Percentiles rank a stretch among this genome's conserved stretches.
Evolutionary conservation across 345 rosid genomes (phyloP).

Genomic region (Hevea brasiliensis): DNA sequence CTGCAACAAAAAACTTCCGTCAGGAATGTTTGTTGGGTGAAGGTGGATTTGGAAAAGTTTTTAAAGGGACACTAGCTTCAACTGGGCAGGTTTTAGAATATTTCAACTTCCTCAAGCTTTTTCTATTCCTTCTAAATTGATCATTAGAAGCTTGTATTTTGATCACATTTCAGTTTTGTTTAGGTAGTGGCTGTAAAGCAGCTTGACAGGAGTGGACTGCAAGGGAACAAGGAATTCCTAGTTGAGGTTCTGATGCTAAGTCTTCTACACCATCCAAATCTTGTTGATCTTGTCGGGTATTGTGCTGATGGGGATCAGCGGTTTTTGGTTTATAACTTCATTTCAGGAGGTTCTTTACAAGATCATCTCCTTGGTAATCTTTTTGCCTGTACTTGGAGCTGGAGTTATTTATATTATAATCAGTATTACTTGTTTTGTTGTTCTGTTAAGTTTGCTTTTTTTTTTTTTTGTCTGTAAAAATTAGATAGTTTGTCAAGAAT

Average conservation of each 20-base stretch:
- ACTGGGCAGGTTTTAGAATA: constrained; percentile 50
- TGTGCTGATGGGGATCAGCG: constrained; percentile 83
- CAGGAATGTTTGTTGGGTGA: constrained; percentile 73
- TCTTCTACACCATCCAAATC: constrained; percentile 52
- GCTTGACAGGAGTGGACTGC: constrained; percentile 62
- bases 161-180: background rate
- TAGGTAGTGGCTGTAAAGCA: constrained; percentile 73
- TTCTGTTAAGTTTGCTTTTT: background rate
- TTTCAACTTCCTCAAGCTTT: background rate
- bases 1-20: constrained; percentile 77
- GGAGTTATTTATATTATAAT: too few relatives aligned
- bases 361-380: constrained; percentile 55
- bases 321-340: constrained; percentile 55
- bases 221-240: constrained; percentile 59
- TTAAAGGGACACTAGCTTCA: constrained; percentile 62
- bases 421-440: background rate
- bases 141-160: background rate
- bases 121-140: background rate
- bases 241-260: constrained; percentile 48
- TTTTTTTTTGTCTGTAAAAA: background rate
- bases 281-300: constrained; percentile 62
- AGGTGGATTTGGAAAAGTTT: constrained; percentile 78
- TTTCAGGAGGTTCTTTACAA: constrained; percentile 52
- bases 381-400: background rate
- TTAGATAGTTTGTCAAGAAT: background rate